A percentile compares a stretch with the other conserved stretches of the same genome.
phyloP scores from a whole-genome alignment of 2,329 filamentous ascomycete genomes.

The Penicillium occitanis region DNA sequence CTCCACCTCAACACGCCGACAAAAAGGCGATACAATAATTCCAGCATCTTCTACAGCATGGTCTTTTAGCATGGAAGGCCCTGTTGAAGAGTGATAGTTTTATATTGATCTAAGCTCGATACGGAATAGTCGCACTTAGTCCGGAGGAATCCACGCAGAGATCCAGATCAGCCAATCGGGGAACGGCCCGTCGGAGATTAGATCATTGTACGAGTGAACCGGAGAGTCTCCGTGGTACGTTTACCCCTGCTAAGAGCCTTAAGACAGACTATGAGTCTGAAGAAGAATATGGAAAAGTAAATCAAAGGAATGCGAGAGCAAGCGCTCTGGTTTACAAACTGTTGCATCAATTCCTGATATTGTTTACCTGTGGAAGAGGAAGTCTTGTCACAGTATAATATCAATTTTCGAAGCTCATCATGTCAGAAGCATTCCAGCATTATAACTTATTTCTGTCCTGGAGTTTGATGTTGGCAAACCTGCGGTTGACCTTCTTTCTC shows the following conservation, averaged over 20 bases:
- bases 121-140: neutral
- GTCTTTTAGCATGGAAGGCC: neutral
- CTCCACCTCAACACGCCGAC: neutral
- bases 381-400: too few species aligned
- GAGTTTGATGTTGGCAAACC: constrained; percentile 6
- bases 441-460: neutral
- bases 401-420: too few species aligned
- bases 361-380: too few species aligned
- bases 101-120: neutral
- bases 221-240: neutral
- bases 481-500: constrained; percentile 10
- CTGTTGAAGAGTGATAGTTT: neutral
- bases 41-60: neutral
- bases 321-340: too few species aligned
- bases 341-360: too few species aligned
- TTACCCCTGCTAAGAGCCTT: neutral
- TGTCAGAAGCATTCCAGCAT: neutral
- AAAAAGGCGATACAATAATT: neutral
- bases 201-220: neutral
- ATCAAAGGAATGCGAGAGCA: too few species aligned
- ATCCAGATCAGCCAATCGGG: neutral
- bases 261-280: too few species aligned
- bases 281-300: neutral
- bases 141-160: neutral
- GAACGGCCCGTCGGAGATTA: neutral